phyloP scores from a whole-genome alignment of 805 yeast genomes.

The Nakazawaea populi region DNA sequence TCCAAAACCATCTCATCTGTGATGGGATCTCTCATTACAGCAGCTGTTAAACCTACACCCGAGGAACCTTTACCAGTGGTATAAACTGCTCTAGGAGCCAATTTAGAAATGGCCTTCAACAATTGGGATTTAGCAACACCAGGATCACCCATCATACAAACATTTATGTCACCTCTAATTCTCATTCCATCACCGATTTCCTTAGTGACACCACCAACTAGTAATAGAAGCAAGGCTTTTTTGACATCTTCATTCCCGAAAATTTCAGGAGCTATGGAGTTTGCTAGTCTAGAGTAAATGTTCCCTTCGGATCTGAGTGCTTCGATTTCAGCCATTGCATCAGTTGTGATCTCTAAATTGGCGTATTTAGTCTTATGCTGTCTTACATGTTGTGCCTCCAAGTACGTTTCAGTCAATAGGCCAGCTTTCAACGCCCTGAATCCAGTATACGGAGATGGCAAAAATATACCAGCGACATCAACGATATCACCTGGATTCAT shows the following conservation, averaged over 20 bases:
- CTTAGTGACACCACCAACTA: slow-evolving; percentile 95
- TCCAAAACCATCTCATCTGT: slow-evolving; percentile 97
- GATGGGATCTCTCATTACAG: slow-evolving; percentile 98
- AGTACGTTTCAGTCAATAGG: slow-evolving; percentile 84
- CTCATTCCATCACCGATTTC: slow-evolving; percentile 94
- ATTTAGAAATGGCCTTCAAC: slow-evolving; percentile 81
- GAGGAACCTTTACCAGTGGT: slow-evolving; percentile 99
- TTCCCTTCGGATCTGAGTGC: slow-evolving; percentile 56
- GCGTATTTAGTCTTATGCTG: slow-evolving; percentile 91
- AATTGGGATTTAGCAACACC: slow-evolving; percentile 99
- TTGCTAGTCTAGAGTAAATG: slow-evolving; percentile 73
- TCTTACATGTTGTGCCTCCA: slow-evolving; percentile 78
- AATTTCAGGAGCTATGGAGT: slow-evolving; percentile 95
- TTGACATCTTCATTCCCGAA: slow-evolving; percentile 92
- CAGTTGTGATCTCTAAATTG: slow-evolving; percentile 49
- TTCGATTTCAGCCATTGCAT: slow-evolving; percentile 49
- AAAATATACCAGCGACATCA: slow-evolving; percentile 84
- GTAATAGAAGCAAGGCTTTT: slow-evolving; percentile 75
- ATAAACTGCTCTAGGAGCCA: slow-evolving; percentile 94
- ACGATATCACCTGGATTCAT: slow-evolving; percentile 93
- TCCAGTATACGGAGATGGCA: slow-evolving; percentile 96
- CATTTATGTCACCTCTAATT: slow-evolving; percentile 94
- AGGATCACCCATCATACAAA: slow-evolving; percentile 98
- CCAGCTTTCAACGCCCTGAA: slow-evolving; percentile 92
- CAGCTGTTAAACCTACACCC: slow-evolving; percentile 98